Evolutionary conservation across 805 yeast species (phyloP), one percentile per base, ranked within the genome.

Genomic region (Cyberlindnera mrakii): DNA sequence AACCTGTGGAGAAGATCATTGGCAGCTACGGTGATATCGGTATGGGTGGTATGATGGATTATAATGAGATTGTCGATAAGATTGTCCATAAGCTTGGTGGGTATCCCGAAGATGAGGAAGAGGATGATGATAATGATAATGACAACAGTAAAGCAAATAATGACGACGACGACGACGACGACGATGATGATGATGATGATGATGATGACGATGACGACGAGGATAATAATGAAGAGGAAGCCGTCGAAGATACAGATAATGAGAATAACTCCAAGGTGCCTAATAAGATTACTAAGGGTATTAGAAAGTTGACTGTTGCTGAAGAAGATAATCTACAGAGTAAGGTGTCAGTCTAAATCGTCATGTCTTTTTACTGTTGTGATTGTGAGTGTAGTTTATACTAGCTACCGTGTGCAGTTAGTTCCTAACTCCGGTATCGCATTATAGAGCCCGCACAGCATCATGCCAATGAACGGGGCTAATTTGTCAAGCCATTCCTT

Each of bases 31-130:
- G 99, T 48, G 98, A 91, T 55, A 89, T 93, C 44, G 98, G 98
- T n/a, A 85, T 93, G 88, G 98, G 99, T 39, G 98, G 99, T 42
- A 93, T 93, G 98, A 84, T 90, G 82, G 98, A 93, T 55, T 88
- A 95, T 79, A 85, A 87, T 60, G 97, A 90, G 61, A 83, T 93
- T 54, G 96, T 89, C 16, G 95, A 89, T 59, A 79, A 80, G 54
- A 73, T 87, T 39, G 95, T 85, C 17, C 71, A 80, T 64, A 83
- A 82, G 58, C 67, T 89, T 50, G 78, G 82, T 50, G 72, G 80
- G 44, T 66, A 75, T 72, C 81, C 82, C 16, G 74, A 77, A 40
- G 75, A 69, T 25, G 80, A 74, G 11, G 74, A 71, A 27, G 75
- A 68, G 11, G 74, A 69, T 17, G 74, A 66, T 14, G 72, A 71